These are phyloP conservation scores for Quercus alba DNA, from an alignment of 306 rosid genomes.

Conservation along the genomic window DNA sequence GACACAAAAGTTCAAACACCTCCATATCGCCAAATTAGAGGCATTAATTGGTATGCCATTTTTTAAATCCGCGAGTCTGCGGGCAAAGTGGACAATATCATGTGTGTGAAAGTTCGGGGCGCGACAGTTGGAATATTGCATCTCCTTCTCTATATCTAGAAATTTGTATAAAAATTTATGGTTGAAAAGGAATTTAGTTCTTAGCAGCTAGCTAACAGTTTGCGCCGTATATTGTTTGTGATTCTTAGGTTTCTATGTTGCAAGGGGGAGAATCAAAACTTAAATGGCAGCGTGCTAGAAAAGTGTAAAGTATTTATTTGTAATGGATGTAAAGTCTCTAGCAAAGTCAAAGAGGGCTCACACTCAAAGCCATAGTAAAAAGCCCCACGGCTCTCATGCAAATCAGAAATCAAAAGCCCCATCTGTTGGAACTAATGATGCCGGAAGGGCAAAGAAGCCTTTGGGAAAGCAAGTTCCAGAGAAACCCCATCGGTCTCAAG, in stretches of 20 bases:
- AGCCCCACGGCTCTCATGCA: slow-evolving; percentile 21
- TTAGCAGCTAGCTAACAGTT: neutral
- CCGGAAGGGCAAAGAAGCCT: slow-evolving; percentile 31
- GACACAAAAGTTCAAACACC: too few species aligned
- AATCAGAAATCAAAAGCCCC: slow-evolving; percentile 45
- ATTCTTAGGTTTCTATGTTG: neutral
- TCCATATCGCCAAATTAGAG: too few species aligned
- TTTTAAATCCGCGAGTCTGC: too few species aligned
- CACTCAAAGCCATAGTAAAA: slow-evolving; percentile 67
- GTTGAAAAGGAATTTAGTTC: neutral
- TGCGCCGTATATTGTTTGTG: neutral
- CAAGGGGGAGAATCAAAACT: neutral
- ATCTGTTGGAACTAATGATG: slow-evolving; percentile 24
- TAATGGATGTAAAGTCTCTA: slow-evolving; percentile 74
- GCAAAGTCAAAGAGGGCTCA: slow-evolving; percentile 90
- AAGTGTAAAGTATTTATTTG: neutral
- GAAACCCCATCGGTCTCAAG: slow-evolving; percentile 29
- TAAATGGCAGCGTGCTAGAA: neutral
- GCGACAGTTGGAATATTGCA: neutral
- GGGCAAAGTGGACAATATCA: too few species aligned
- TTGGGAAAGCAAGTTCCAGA: slow-evolving; percentile 36
- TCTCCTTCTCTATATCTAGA: neutral
- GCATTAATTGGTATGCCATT: too few species aligned
- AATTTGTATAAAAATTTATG: neutral
- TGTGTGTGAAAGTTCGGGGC: too few species aligned